These are phyloP conservation scores for Suillus placidus DNA, from an alignment of 768 basidiomycete genomes.

Conservation along the genomic window DNA sequence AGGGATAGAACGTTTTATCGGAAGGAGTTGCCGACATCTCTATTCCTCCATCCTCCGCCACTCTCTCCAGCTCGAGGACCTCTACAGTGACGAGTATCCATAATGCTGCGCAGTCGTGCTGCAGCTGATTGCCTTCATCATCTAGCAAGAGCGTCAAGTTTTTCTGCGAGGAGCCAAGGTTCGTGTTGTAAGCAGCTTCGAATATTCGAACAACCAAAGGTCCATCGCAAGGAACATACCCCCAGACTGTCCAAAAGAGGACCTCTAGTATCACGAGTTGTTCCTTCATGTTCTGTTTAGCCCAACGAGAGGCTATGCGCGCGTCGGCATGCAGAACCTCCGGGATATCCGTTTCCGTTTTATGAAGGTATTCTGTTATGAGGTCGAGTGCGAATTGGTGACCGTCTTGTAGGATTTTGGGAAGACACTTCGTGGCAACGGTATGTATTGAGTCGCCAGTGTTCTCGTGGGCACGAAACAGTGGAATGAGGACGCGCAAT, in stretches of 20 bases:
- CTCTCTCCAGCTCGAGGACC: slow-evolving; percentile 75
- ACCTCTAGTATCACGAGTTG: slow-evolving; percentile 84
- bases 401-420: slow-evolving; percentile 65
- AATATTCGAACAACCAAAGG: slow-evolving; percentile 60
- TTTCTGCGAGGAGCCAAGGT: slow-evolving; percentile 47
- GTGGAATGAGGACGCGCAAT: slow-evolving; percentile 68
- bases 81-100: slow-evolving; percentile 80
- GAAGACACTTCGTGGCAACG: slow-evolving; percentile 56
- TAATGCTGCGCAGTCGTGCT: slow-evolving; percentile 67
- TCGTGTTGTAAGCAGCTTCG: slow-evolving; percentile 61
- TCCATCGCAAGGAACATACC: slow-evolving; percentile 63
- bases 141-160: slow-evolving; percentile 47
- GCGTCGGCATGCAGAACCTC: slow-evolving; percentile 61
- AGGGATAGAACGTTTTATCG: slow-evolving; percentile 55
- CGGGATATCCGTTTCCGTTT: slow-evolving; percentile 49
- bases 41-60: slow-evolving; percentile 53
- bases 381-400: slow-evolving; percentile 55
- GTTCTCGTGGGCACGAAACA: slow-evolving; percentile 73
- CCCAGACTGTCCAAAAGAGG: slow-evolving; percentile 63
- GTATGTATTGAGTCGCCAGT: slow-evolving; percentile 53
- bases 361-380: slow-evolving; percentile 33
- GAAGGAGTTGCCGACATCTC: slow-evolving; percentile 55
- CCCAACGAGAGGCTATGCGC: slow-evolving; percentile 63
- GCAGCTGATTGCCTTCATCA: slow-evolving; percentile 67
- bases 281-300: slow-evolving; percentile 73